Base-by-base conservation (phyloP, 805 yeast genomes). In the Wickerhamiella slavikovae region DNA sequence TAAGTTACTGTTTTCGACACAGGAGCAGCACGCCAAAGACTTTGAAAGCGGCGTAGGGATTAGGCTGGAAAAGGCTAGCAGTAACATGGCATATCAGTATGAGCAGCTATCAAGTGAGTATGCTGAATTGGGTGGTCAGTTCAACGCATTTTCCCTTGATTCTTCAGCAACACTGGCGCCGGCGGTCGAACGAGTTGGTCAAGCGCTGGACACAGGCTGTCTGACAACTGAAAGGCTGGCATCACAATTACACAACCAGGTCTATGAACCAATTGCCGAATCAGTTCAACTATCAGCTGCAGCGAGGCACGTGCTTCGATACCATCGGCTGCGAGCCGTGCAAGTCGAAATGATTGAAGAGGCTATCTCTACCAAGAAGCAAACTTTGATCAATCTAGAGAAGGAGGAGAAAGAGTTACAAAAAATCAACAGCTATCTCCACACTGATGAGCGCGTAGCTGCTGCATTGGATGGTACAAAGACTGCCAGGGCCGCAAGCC, bases 151-250 rank as follows among this genome's bases (percentile, higher is more conserved):
- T 43, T 59, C 69, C 35, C 48, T 70, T 19, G 73, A 70, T 38
- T 57, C 55, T 34, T 38, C 43, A 17, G 44, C 47, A 8, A 34
- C 40, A 14, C 41, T 58, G 25, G 58, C 89, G 1, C 44, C 68
- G 3, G 58, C 70, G 2, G 61, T 79, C 35, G 96, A 89, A 45
- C 68, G 70, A 37, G 66, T 80, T 17, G 95, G 96, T 1, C 82
- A 77, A 43, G 74, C 82, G 1, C 71, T 78, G 37, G 96, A 89
- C 48, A 64, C 63, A 52, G 33, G 57, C 27, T 60, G 58, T 43
- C 47, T 67, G 36, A 45, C 68, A n/a, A 54, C 69, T 37, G 56
- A 68, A 40, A 46, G 62, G 1, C 55, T 73, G 8, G 63, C 68
- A 4, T 50, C 58, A 9, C 63, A 64, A 22, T 49, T 73, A 29